Evolutionary conservation across 2,329 filamentous ascomycete genomes (phyloP), one percentile per base, ranked within the genome.

Genomic region (Nemania sp.): DNA sequence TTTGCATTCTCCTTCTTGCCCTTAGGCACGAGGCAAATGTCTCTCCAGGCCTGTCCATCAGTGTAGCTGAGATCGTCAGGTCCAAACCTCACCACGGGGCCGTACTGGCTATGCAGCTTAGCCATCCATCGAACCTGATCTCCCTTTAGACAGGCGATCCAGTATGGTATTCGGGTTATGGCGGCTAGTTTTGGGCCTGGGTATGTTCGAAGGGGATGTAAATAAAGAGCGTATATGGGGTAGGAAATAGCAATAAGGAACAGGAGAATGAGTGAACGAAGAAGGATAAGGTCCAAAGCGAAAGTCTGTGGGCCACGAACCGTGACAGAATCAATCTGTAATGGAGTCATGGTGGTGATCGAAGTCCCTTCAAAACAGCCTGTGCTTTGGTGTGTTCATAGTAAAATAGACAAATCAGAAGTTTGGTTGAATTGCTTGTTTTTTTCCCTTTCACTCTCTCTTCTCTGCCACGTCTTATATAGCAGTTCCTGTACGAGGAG

Each of bases 191-290:
- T 63, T 13, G 76, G 75, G 8, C 75, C 76, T 0, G 76, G 75
- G 47, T 70, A 74, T 1, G 60, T 63, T 18, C 70, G 67, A 13
- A 76, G 72, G 5, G 74, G 74, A 45, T 77, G 74, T 18, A 77
- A 66, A 49, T 71, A 73, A 3, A 76, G 52, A 27, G 54, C 51
- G 29, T 63, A 67, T 32, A 67, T 51, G 1, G 54, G 64, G 45
- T 59, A 67, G 5, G 59, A 62, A 7, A 45, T 24, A 55, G 32
- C 4, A 41, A 59, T 0, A 5, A 67, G 59, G 47, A 49, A 3
- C 26, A 49, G 51, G 7, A 67, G 49, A 18, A 35, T 35, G 4
- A 53, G 26, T 22, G 5, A 47, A 27, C 26, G 41, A 11, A 62
- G 35, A 47, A 53, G 26, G 15, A 29, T 62, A 4, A 41, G n/a